Evolutionary conservation across 495 filamentous ascomycete species (phyloP).

Genomic region (Podospora pseudoanserina): DNA sequence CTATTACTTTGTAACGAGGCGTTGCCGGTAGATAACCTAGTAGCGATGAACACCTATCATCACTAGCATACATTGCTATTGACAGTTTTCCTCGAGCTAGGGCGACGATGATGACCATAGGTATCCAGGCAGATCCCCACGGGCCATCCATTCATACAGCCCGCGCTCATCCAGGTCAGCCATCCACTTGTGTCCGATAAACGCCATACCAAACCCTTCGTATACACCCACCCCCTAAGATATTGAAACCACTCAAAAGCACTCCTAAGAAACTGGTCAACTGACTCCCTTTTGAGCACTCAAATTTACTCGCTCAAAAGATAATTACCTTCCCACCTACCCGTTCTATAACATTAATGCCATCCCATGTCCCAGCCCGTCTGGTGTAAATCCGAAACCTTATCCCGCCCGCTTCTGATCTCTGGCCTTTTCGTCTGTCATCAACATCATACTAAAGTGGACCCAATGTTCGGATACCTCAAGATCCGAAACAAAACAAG

Average conservation of each 20-base stretch:
- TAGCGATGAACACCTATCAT: not conserved
- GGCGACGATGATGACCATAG: too few species aligned
- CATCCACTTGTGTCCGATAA: too few species aligned
- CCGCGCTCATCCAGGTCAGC: not conserved
- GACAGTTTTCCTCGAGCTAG: not conserved
- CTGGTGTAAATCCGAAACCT: conserved; percentile 28
- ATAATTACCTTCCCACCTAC: not conserved
- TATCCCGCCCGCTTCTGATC: conserved; percentile 12
- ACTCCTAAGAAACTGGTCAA: not conserved
- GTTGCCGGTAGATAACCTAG: too few species aligned
- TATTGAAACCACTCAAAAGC: not conserved
- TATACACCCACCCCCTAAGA: not conserved
- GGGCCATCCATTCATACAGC: not conserved
- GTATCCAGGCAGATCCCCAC: not conserved
- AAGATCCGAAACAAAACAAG: not conserved
- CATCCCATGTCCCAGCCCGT: conserved; percentile 16
- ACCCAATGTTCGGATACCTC: not conserved
- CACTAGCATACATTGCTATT: not conserved
- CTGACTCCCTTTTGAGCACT: not conserved
- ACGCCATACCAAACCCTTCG: too few species aligned
- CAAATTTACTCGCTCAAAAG: not conserved
- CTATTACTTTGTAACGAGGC: too few species aligned
- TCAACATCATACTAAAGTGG: not conserved
- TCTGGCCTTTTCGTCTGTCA: too few species aligned
- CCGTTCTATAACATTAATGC: conserved; percentile 16